Evolutionary conservation across 164 flowering plant genomes (phyloP), one percentile per base, ranked within the genome.

Genomic region (Piper betle): DNA sequence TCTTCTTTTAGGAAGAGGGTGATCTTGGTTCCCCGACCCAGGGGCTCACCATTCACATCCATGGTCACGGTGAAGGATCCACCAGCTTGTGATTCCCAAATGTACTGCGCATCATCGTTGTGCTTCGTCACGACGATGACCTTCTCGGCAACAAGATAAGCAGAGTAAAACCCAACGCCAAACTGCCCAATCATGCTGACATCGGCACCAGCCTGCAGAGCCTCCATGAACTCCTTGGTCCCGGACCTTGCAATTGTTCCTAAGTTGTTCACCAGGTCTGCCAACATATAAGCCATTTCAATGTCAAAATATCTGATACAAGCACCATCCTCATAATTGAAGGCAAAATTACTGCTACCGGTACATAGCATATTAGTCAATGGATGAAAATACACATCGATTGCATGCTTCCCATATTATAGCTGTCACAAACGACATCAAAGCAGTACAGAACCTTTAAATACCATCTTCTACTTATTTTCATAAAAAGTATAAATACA

Each of bases 211-310:
- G 69, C 69, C 54, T 60, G 64, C 42, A 66, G 52, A 1, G 69
- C 69, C 48, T 66, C 69, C 69, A 66, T 66, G 64, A 66, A 66
- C 41, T 66, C 69, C 37, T 66, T 66, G 0, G 69, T 66, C 6
- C 69, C 69, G 12, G 69, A 66, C 64, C 69, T 66, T 1, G 69
- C 69, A 66, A 66, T 66, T 5, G 69, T 66, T 46, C 69, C 69
- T 64, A 66, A 55, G 25, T 66, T 66, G 69, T 66, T 66, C 60
- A 66, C 69, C 53, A 66, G 42, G 39, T 66, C 69, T 66, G 55
- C 54, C 19, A 53, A 20, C 13, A 37, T 20, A n/a, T 17, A 58
- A 12, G 9, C 41, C 15, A 1, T n/a, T 40, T 40, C 48, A 39
- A 10, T 46, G 3, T 9, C 9, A 9, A 46, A 46, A 46, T 15